Base-by-base conservation (phyloP, 257 asterid species). In the Gentiana straminea region DNA sequence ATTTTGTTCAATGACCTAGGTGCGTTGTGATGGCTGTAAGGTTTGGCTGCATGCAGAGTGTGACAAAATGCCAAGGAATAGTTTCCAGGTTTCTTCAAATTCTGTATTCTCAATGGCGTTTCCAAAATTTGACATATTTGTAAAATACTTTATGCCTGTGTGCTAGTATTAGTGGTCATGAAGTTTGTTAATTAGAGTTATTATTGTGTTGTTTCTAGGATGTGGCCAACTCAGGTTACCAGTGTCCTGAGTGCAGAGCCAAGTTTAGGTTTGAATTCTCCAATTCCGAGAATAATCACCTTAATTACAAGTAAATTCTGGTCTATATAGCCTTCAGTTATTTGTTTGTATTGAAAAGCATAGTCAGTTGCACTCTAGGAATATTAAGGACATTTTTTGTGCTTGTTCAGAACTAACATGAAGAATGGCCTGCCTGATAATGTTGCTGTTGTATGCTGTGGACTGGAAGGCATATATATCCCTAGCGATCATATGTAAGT, bases 231-330 rank as follows among this genome's bases (percentile, higher is more conserved):
- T 62, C 77, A 65, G 88, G 80, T 65, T 87, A 92, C 68, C 81
- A 76, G 61, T 92, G 98, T 74, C 98, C 97, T 59, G 98, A 85
- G 83, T 92, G 98, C 90, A 83, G 81, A 74, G 98, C 97, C 35
- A 79, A 89, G 76, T 84, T 83, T 73, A 88, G 77, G 62, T 92
- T 92, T 73, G 98, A 92, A 69, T 73, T 92, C 70, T 92, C 98
- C 59, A 97, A 92, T 78, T 83, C 97, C 51, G 98, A 92, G 54
- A 80, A 73, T 64, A 36, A 64, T 66, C 79, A 63, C 68, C 52
- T 61, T 51, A 87, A 84, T 78, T 48, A 77, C 51, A 83, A 71
- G 98, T 88, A 73, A 81, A 86, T 73, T 5, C 60, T 59, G 13
- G 24, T 39, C 53, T 61, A 2, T 55, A 53, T 53, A 51, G 52